Evolutionary conservation across 805 yeast species (phyloP).

Genomic region (Pichia kluyveri): DNA sequence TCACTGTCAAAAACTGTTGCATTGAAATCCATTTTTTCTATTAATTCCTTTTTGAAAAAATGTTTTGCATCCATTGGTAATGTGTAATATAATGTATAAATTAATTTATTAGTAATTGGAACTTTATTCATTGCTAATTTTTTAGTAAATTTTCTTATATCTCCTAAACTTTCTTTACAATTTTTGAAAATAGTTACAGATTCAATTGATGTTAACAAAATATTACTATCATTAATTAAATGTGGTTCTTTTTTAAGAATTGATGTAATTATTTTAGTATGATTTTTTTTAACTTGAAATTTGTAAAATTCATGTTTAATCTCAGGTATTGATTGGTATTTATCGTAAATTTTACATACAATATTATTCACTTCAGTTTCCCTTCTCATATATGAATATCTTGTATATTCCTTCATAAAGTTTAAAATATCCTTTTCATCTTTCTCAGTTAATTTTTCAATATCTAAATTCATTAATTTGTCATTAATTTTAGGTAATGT

Average conservation of each 20-base stretch:
- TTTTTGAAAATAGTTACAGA: background rate
- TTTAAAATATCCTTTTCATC: background rate
- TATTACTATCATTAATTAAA: background rate
- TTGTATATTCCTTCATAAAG: conserved; percentile 1
- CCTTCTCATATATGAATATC: conserved; percentile 4
- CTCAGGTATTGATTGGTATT: background rate
- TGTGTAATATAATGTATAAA: conserved; percentile 4
- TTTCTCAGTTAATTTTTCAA: background rate
- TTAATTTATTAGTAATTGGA: background rate
- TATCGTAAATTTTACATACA: background rate
- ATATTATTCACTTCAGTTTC: background rate
- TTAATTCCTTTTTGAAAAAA: background rate
- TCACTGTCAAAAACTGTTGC: background rate
- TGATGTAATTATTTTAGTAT: background rate
- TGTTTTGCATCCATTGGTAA: background rate
- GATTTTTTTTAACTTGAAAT: background rate
- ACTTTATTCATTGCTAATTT: background rate
- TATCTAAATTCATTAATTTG: background rate
- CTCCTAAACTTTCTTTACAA: background rate
- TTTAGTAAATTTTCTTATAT: background rate
- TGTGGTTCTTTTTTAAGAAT: background rate
- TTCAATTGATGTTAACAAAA: background rate
- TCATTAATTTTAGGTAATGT: conserved; percentile 2
- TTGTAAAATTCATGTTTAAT: conserved; percentile 1
- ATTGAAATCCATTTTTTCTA: background rate